Evolutionary conservation across 805 yeast genomes (phyloP).

Genomic region (Komagataella pseudopastoris): DNA sequence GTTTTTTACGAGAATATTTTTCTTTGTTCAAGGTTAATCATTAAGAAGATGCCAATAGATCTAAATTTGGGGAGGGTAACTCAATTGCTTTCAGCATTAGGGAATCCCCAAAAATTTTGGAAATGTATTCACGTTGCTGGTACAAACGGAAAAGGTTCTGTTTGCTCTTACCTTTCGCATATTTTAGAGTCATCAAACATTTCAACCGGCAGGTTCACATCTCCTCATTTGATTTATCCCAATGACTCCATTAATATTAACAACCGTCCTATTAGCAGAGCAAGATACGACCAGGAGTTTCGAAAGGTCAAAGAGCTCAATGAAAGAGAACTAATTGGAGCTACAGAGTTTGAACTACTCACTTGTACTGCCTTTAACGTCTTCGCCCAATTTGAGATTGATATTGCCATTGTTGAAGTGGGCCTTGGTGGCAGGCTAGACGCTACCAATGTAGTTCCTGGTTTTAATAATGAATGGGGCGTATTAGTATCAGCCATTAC

Average conservation of each 20-base stretch:
- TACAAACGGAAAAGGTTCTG: slow-evolving; percentile 94
- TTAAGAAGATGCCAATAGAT: slow-evolving; percentile 31
- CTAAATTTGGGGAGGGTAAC: slow-evolving; percentile 42
- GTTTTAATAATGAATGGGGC: slow-evolving; percentile 13
- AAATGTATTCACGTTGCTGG: slow-evolving; percentile 88
- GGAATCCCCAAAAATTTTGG: slow-evolving; percentile 54
- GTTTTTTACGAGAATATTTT: no score
- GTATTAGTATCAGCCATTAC: slow-evolving; percentile 64
- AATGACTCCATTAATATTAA: slow-evolving; percentile 68
- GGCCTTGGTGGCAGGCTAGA: slow-evolving; percentile 88
- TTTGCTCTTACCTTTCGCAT: slow-evolving; percentile 68
- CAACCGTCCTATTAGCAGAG: slow-evolving; percentile 35
- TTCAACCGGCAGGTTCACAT: slow-evolving; percentile 68
- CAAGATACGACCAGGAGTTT: slow-evolving; percentile 31
- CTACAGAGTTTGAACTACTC: slow-evolving; percentile 80
- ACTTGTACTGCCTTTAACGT: slow-evolving; percentile 79
- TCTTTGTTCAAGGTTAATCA: no score
- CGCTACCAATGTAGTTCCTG: slow-evolving; percentile 58
- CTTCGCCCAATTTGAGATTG: slow-evolving; percentile 45
- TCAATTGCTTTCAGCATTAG: slow-evolving; percentile 32
- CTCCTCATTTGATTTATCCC: slow-evolving; percentile 69
- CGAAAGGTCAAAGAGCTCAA: slow-evolving; percentile 27
- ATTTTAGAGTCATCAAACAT: slow-evolving; percentile 35
- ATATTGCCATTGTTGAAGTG: slow-evolving; percentile 80
- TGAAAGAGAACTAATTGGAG: slow-evolving; percentile 29